phyloP scores from a whole-genome alignment of 2,329 filamentous ascomycete species.

The Aspergillus fischeri region DNA sequence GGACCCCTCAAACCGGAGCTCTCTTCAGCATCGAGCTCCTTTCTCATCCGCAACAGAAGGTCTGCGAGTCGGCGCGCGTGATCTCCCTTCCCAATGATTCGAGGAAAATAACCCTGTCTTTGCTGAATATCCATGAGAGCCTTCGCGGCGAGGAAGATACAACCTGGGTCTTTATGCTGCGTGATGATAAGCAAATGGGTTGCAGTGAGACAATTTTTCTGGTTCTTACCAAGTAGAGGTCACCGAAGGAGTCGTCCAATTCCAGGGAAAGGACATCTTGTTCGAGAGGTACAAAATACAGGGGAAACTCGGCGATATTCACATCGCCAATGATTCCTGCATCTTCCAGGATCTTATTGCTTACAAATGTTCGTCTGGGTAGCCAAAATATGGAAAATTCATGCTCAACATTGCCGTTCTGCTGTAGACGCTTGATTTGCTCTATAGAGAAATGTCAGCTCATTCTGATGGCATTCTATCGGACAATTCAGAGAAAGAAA shows the following conservation, averaged over 20 bases:
- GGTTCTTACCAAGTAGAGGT: conserved; percentile 68
- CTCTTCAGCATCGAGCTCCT: conserved; percentile 80
- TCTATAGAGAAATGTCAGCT: conserved; percentile 62
- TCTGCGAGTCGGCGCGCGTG: conserved; percentile 87
- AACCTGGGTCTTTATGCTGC: conserved; percentile 78
- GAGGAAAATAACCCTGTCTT: conserved; percentile 86
- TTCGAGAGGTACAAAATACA: conserved; percentile 89
- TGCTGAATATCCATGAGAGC: conserved; percentile 93
- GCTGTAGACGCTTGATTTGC: conserved; percentile 85
- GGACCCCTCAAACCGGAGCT: conserved; percentile 54
- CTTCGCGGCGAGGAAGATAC: conserved; percentile 82
- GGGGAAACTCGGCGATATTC: conserved; percentile 77
- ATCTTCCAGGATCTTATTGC: conserved; percentile 87
- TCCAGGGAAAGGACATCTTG: conserved; percentile 88
- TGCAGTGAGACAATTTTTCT: neutral
- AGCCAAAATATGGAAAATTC: conserved; percentile 98
- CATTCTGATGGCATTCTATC: conserved; percentile 51
- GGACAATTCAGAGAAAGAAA: conserved; percentile 34
- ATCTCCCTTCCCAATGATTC: conserved; percentile 92
- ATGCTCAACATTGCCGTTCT: conserved; percentile 83
- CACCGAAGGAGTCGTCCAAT: conserved; percentile 77
- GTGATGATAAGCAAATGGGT: conserved; percentile 1
- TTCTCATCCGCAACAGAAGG: conserved; percentile 82
- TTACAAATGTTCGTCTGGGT: conserved; percentile 83
- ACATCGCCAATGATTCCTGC: conserved; percentile 89